Percentiles rank a stretch among this genome's conserved stretches.
phyloP scores from a whole-genome alignment of 1,139 yeast species.

The Suhomyces terraborum region DNA sequence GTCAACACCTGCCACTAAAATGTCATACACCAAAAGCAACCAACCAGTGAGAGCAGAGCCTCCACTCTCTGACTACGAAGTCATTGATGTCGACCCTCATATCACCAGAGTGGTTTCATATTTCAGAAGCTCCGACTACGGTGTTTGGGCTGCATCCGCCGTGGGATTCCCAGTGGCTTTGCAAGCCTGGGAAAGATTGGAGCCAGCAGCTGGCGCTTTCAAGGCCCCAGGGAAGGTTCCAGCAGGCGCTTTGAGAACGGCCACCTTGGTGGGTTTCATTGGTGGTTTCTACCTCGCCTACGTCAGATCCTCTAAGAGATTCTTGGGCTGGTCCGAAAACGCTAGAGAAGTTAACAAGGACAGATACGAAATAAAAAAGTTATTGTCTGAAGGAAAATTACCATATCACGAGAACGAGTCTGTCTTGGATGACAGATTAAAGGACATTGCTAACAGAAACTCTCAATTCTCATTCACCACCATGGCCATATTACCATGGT shows the following conservation, averaged over 20 bases:
- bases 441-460: slow-evolving; percentile 77
- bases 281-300: slow-evolving; percentile 78
- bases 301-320: slow-evolving; percentile 65
- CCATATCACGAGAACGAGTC: slow-evolving; percentile 67
- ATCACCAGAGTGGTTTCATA: slow-evolving; percentile 71
- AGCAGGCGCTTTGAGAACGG: slow-evolving; percentile 58
- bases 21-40: slow-evolving; percentile 46
- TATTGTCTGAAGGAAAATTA: slow-evolving; percentile 64
- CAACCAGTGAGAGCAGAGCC: slow-evolving; percentile 50
- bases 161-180: slow-evolving; percentile 65
- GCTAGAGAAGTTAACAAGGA: slow-evolving; percentile 70
- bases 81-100: slow-evolving; percentile 80
- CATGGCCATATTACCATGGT: slow-evolving; percentile 75
- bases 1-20: slow-evolving; percentile 19
- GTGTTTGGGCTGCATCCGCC: slow-evolving; percentile 64
- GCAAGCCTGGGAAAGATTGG: slow-evolving; percentile 62
- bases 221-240: slow-evolving; percentile 57
- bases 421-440: slow-evolving; percentile 65
- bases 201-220: slow-evolving; percentile 62
- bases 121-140: slow-evolving; percentile 70
- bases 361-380: slow-evolving; percentile 70
- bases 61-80: slow-evolving; percentile 47
- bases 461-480: slow-evolving; percentile 70
- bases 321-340: slow-evolving; percentile 80
- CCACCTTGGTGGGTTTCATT: slow-evolving; percentile 60